These are phyloP conservation scores for Sporothrix protearum DNA, from an alignment of 2,329 filamentous ascomycete species.

Conservation along the genomic window DNA sequence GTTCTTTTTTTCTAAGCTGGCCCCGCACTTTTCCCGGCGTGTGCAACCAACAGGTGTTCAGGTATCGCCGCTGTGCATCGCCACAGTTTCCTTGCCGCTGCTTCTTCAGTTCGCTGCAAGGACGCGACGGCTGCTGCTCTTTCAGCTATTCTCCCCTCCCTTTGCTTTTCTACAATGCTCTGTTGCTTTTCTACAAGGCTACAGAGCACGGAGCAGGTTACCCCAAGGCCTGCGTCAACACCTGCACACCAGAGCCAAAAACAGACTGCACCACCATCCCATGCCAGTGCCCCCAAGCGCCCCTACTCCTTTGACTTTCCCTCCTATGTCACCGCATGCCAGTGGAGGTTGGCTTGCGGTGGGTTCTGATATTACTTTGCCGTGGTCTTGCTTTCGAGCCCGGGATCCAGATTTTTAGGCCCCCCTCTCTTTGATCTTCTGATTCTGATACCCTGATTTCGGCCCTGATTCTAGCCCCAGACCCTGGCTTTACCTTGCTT, in stretches of 20 bases:
- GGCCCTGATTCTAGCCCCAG: not conserved
- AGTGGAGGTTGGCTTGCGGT: not conserved
- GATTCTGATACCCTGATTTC: not conserved
- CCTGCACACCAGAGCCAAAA: not conserved
- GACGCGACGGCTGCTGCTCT: not conserved
- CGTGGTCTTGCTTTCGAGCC: not conserved
- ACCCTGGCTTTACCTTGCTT: not conserved
- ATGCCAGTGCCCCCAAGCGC: not conserved
- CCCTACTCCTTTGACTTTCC: not conserved
- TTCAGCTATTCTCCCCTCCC: not conserved
- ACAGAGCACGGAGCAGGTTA: conserved; percentile 1
- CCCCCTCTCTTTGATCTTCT: not conserved
- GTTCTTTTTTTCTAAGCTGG: not conserved
- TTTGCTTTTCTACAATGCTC: not conserved
- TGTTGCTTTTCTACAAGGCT: conserved; percentile 1
- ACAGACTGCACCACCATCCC: not conserved
- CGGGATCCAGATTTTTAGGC: not conserved
- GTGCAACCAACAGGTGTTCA: not conserved
- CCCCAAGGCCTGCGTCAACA: not conserved
- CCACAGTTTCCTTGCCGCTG: not conserved
- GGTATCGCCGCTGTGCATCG: not conserved
- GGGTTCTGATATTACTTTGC: not conserved
- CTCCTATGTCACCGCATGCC: not conserved
- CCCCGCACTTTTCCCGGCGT: not conserved
- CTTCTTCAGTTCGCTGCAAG: not conserved